A percentile compares a stretch with the other conserved stretches of the same genome.
phyloP scores from a whole-genome alignment of 495 filamentous ascomycete genomes.

The Talaromyces stipitatus region DNA sequence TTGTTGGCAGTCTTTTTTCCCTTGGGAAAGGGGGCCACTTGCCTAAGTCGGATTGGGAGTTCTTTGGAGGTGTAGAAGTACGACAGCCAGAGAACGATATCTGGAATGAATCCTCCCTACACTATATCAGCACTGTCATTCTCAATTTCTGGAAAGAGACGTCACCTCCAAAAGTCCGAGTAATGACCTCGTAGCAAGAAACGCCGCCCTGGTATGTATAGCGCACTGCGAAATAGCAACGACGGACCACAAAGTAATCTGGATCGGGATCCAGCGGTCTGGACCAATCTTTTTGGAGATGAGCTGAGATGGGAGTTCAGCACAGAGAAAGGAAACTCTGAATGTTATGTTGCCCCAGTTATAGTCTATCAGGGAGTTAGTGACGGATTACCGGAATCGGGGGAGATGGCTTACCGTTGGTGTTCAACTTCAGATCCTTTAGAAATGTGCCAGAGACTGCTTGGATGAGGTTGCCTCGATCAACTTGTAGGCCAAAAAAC shows the following conservation, averaged over 20 bases:
- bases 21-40: constrained; percentile 13
- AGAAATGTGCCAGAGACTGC: constrained; percentile 68
- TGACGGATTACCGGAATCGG: background rate
- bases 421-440: constrained; percentile 49
- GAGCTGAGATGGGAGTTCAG: constrained; percentile 61
- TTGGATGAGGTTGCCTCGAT: constrained; percentile 67
- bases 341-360: constrained; percentile 23
- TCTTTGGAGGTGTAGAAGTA: constrained; percentile 62
- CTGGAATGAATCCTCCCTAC: constrained; percentile 54
- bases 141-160: background rate
- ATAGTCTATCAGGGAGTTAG: constrained; percentile 13
- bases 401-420: constrained; percentile 45
- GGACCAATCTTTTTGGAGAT: constrained; percentile 61
- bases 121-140: background rate
- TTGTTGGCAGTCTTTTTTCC: background rate
- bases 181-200: constrained; percentile 53
- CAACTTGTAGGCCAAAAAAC: constrained; percentile 77
- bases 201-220: constrained; percentile 50
- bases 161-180: constrained; percentile 50
- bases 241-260: constrained; percentile 66
- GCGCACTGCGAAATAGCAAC: constrained; percentile 57
- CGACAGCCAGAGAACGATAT: constrained; percentile 52
- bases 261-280: constrained; percentile 70
- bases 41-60: constrained; percentile 51
- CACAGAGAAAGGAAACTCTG: constrained; percentile 15